Evolutionary conservation across 2,329 filamentous ascomycete species (phyloP).

Genomic region (Lasiodiplodia hormozganensis): DNA sequence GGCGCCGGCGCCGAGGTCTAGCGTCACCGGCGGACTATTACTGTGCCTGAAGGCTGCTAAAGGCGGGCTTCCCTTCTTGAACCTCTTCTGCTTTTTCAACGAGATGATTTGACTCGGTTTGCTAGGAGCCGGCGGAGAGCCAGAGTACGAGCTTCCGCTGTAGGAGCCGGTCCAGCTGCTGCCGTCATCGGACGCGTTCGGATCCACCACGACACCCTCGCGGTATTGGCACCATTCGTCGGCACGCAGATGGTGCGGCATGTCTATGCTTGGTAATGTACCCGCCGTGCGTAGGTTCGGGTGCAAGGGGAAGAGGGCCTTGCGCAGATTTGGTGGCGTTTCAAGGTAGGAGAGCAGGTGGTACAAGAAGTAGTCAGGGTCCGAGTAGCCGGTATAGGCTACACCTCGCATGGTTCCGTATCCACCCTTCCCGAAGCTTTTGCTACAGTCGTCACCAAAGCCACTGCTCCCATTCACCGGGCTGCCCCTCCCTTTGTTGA

Average conservation of each 20-base stretch:
- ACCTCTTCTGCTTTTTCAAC: slow-evolving; percentile 25
- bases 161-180: slow-evolving; percentile 13
- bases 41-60: neutral
- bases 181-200: neutral
- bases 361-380: slow-evolving; percentile 80
- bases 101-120: slow-evolving; percentile 48
- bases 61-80: slow-evolving; percentile 1
- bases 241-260: slow-evolving; percentile 80
- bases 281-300: slow-evolving; percentile 78
- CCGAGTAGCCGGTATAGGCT: slow-evolving; percentile 39
- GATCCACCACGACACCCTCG: slow-evolving; percentile 71
- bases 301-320: slow-evolving; percentile 77
- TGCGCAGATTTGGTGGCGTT: slow-evolving; percentile 81
- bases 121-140: slow-evolving; percentile 37
- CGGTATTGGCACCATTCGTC: slow-evolving; percentile 81
- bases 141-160: slow-evolving; percentile 19
- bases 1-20: slow-evolving; percentile 30
- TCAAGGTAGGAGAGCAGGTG: slow-evolving; percentile 84
- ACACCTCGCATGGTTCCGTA: slow-evolving; percentile 50
- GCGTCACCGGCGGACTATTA: slow-evolving; percentile 6
- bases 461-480: slow-evolving; percentile 29
- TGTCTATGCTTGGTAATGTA: slow-evolving; percentile 77
- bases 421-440: neutral
- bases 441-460: slow-evolving; percentile 54
- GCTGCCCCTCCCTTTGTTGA: slow-evolving; percentile 29